Evolutionary conservation across 2,329 filamentous ascomycete genomes (phyloP), one percentile per base, ranked within the genome.

Genomic region (Colletotrichum somersetense): DNA sequence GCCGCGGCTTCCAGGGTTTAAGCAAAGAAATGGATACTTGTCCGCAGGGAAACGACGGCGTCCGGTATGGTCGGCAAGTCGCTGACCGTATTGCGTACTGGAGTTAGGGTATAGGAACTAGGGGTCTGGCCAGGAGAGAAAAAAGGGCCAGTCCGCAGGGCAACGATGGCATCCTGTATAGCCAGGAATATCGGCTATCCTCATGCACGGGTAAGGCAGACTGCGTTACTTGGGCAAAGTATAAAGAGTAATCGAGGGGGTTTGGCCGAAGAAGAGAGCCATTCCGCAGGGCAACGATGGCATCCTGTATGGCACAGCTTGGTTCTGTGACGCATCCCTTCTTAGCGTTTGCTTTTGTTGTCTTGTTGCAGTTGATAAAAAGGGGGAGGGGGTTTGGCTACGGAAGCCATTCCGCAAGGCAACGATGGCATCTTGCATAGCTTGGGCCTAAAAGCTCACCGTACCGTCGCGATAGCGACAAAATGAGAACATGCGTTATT

Each of bases 21-120:
- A 67, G 69, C 62, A 46, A 48, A 62, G 48, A 16, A 20, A n/a
- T 52, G 23, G 58, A 55, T 69, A 71, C 76, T 73, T 76, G 73
- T 76, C 78, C 75, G 76, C 77, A 77, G 76, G 78, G 78, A 75
- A 79, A 79, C 77, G 77, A 79, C 79, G 77, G 78, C 78, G 79
- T 80, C 77, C 76, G 77, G 77, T 71, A 76, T 74, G 71, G 73
- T 58, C 38, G 26, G 46, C 33, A 59, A 61, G 44, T 33, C 57
- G 67, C 67, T 71, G 69, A 73, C 72, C 74, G 65, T 73, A 65
- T 42, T 73, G 65, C 68, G 72, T 67, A 59, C 61, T 62, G 70
- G 55, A 68, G 38, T 44, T 72, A 64, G 35, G 56, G 44, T 63
- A 71, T 50, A 63, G 42, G 38, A 44, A 62, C 64, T 26, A 67